phyloP scores from a whole-genome alignment of 768 basidiomycete species.

The Tubosaeta sp. region DNA sequence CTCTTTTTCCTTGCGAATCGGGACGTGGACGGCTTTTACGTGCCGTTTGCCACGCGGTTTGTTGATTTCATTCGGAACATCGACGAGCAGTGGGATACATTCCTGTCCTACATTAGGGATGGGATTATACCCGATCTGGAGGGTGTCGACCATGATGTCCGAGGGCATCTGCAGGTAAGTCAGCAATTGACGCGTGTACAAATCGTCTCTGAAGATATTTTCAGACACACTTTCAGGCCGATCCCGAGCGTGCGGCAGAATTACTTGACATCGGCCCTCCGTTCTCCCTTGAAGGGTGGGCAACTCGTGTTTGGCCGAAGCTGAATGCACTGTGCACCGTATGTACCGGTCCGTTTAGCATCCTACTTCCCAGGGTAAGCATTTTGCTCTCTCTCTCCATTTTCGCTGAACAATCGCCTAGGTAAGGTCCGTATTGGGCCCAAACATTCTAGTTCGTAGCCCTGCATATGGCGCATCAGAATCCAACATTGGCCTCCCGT shows the following conservation, averaged over 20 bases:
- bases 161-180: constrained; percentile 12
- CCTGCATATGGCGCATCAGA: constrained; percentile 15
- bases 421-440: constrained; percentile 13
- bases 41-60: too few relatives aligned
- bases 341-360: too few relatives aligned
- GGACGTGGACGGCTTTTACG: too few relatives aligned
- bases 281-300: too few relatives aligned
- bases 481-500: background rate
- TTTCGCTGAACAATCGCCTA: background rate
- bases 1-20: constrained; percentile 13
- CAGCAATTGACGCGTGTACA: background rate
- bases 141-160: constrained; percentile 8
- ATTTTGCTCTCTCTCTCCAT: background rate
- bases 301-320: too few relatives aligned
- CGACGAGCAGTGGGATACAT: too few relatives aligned
- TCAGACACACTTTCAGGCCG: constrained; percentile 2
- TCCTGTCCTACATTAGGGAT: constrained; percentile 11
- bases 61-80: too few relatives aligned
- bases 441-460: background rate
- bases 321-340: too few relatives aligned
- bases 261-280: too few relatives aligned
- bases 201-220: too few relatives aligned
- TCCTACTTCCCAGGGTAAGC: too few relatives aligned
- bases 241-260: too few relatives aligned
- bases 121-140: constrained; percentile 15